Evolutionary conservation across 768 basidiomycete genomes (phyloP).

Genomic region (Floccularia luteovirens): DNA sequence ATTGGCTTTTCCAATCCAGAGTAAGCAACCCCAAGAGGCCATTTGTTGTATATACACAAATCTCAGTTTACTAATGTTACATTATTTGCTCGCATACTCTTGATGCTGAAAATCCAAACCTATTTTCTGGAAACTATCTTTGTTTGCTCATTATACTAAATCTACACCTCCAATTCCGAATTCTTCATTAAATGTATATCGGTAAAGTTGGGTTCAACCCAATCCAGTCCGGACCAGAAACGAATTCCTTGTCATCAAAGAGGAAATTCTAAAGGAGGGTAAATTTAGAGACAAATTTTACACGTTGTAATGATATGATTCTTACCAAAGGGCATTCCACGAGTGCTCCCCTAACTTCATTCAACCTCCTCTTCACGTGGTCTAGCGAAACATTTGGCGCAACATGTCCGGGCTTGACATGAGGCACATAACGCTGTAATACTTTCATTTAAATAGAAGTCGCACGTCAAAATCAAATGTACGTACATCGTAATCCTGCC

Average conservation of each 20-base stretch:
- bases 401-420: slow-evolving; percentile 77
- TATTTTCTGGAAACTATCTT: too few relatives aligned
- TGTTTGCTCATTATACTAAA: too few relatives aligned
- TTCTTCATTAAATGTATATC: slow-evolving; percentile 74
- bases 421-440: slow-evolving; percentile 63
- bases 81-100: too few relatives aligned
- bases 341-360: slow-evolving; percentile 60
- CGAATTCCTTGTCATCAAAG: slow-evolving; percentile 70
- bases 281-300: neutral
- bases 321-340: slow-evolving; percentile 71
- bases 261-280: slow-evolving; percentile 61
- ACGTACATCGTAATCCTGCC: slow-evolving; percentile 72
- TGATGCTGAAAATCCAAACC: too few relatives aligned
- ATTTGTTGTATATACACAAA: too few relatives aligned
- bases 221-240: slow-evolving; percentile 64
- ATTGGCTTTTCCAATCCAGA: too few relatives aligned
- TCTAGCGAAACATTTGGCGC: slow-evolving; percentile 56
- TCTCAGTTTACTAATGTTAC: too few relatives aligned
- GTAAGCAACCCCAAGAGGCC: too few relatives aligned
- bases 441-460: slow-evolving; percentile 1
- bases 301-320: slow-evolving; percentile 4
- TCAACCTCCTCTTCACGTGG: slow-evolving; percentile 71
- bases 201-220: slow-evolving; percentile 73
- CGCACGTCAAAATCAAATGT: slow-evolving; percentile 1
- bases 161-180: too few relatives aligned